Base-by-base conservation (phyloP, 2,329 filamentous ascomycete species). In the Sporothrix luriei region DNA sequence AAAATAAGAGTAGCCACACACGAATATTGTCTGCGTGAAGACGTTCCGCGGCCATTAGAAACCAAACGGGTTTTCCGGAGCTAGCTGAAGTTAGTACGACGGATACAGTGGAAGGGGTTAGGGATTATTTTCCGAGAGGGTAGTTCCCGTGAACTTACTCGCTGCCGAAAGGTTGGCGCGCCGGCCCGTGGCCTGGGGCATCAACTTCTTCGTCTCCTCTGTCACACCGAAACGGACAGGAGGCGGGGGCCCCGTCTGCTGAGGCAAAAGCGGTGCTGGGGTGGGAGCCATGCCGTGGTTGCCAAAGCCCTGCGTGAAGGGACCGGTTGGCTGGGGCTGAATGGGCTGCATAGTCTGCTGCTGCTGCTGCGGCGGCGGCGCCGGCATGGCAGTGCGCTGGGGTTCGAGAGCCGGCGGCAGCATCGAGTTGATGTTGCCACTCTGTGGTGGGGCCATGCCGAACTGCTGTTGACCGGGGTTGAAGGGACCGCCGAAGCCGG, bases 121-220 rank as follows among this genome's bases (percentile, higher is more conserved):
- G n/a, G n/a, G n/a, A n/a, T 6, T 21, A 66, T 2, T 5, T 3
- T 2, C 24, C 21, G 13, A 11, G 43, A 19, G 26, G 24, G 3
- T 24, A n/a, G n/a, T 2, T 16, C 2, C 14, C 6, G 70, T 49
- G 1, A n/a, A 94, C 94, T 91, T 90, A 98, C 94, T 99, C 77
- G 95, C 95, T 88, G 96, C 92, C 67, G 91, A 86, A 74, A 99
- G 85, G 79, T 98, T 97, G 69, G 95, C 95, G 82, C 91, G 89
- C 75, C 91, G 85, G 73, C 95, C 95, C 7, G 95, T 99, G 38
- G 93, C 86, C 82, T 98, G 95, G 40, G 94, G 89, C 71, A 87
- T 85, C 75, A 98, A 81, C 79, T 91, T 95, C 80, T 93, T 93
- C 40, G 88, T 82, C 64, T 89, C 87, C 38, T 84, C 82, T 70